A percentile compares a stretch with the other conserved stretches of the same genome.
These are phyloP conservation scores for Tolypocladium ophioglossoides DNA, from an alignment of 2,329 filamentous ascomycete species.

Conservation along the genomic window DNA sequence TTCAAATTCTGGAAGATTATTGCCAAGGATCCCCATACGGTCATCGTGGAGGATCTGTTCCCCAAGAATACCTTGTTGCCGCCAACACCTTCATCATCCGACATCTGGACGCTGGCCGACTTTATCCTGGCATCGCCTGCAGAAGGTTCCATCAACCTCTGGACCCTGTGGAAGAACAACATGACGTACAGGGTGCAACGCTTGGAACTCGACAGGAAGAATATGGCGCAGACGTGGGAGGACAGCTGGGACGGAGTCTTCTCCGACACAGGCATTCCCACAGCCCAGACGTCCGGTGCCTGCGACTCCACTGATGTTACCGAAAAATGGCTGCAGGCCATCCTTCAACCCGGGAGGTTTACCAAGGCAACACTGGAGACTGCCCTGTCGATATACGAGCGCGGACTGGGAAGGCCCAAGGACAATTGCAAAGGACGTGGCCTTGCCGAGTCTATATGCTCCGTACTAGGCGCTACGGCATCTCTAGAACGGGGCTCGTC, in stretches of 20 bases:
- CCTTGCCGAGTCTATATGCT: constrained; percentile 66
- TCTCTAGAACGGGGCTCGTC: constrained; percentile 50
- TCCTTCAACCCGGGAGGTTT: constrained; percentile 77
- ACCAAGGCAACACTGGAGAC: constrained; percentile 71
- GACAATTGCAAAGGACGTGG: constrained; percentile 38
- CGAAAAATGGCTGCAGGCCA: constrained; percentile 77
- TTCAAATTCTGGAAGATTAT: constrained; percentile 89
- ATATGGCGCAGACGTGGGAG: constrained; percentile 51
- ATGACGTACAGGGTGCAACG: constrained; percentile 65
- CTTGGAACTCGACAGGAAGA: constrained; percentile 60
- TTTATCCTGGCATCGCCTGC: constrained; percentile 52
- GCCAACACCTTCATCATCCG: constrained; percentile 57
- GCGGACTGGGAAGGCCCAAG: constrained; percentile 34
- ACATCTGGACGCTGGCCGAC: constrained; percentile 71
- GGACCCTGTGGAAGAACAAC: constrained; percentile 80
- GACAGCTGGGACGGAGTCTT: constrained; percentile 61
- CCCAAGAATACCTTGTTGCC: constrained; percentile 51
- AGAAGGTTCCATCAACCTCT: constrained; percentile 50
- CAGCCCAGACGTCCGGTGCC: constrained; percentile 46
- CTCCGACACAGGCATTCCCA: constrained; percentile 44
- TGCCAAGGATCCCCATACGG: constrained; percentile 50
- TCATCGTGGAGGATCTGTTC: constrained; percentile 63
- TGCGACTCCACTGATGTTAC: constrained; percentile 59
- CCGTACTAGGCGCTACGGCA: constrained; percentile 59
- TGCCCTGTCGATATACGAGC: constrained; percentile 71